Percentiles rank a stretch among this genome's conserved stretches.
These are phyloP conservation scores for Penicillium sp. DNA, from an alignment of 2,329 filamentous ascomycete species.

Conservation along the genomic window DNA sequence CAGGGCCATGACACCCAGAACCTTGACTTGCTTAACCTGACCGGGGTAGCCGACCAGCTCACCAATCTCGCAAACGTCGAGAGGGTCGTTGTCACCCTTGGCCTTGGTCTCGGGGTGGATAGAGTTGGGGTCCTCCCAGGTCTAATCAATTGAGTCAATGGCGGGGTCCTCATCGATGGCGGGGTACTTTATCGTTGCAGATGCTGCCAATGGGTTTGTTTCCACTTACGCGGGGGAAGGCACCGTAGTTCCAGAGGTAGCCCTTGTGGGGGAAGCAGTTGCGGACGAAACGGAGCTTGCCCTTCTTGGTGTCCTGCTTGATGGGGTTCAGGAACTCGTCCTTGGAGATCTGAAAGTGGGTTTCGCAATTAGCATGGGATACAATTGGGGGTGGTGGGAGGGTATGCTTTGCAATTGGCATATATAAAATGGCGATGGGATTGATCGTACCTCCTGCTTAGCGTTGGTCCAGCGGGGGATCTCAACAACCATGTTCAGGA, in stretches of 20 bases:
- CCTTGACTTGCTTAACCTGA: slow-evolving; percentile 99
- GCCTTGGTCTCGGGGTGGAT: slow-evolving; percentile 99
- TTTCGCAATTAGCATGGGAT: slow-evolving; percentile 25
- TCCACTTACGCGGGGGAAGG: slow-evolving; percentile 86
- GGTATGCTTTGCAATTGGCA: neutral
- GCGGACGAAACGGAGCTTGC: slow-evolving; percentile 98
- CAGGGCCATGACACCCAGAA: slow-evolving; percentile 98
- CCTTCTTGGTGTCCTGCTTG: slow-evolving; percentile 99
- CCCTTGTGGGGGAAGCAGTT: slow-evolving; percentile 99
- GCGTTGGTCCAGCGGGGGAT: slow-evolving; percentile 99
- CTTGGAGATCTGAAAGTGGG: slow-evolving; percentile 83
- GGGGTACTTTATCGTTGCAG: neutral
- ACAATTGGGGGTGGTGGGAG: neutral
- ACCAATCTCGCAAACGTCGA: slow-evolving; percentile 99
- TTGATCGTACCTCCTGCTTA: slow-evolving; percentile 87
- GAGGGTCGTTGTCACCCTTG: slow-evolving; percentile 98
- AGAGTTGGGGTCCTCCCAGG: slow-evolving; percentile 97
- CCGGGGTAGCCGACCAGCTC: slow-evolving; percentile 95
- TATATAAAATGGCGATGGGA: neutral
- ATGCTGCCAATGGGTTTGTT: neutral
- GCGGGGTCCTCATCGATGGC: neutral
- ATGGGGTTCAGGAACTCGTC: slow-evolving; percentile 98
- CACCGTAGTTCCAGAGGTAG: slow-evolving; percentile 99
- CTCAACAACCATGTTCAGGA: slow-evolving; percentile 99
- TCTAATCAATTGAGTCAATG: slow-evolving; percentile 59